Evolutionary conservation across 495 filamentous ascomycete species (phyloP).

Genomic region (Tetracladium setigerum): DNA sequence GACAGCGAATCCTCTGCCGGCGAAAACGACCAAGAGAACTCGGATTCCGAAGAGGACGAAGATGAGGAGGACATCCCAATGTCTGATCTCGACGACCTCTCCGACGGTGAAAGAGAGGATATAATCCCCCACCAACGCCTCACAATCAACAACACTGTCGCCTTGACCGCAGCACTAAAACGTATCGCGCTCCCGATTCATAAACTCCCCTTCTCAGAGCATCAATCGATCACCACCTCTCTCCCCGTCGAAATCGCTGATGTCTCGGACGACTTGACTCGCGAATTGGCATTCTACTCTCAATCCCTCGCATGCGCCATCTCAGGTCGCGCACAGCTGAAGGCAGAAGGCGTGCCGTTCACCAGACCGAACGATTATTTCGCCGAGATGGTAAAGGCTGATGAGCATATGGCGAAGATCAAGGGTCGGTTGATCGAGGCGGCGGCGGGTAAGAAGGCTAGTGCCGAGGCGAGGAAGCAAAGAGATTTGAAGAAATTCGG

Average conservation of each 20-base stretch:
- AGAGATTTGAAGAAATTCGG: constrained; percentile 98
- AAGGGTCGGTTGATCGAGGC: constrained; percentile 90
- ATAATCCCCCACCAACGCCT: constrained; percentile 83
- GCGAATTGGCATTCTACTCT: constrained; percentile 90
- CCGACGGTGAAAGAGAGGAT: constrained; percentile 76
- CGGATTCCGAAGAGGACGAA: constrained; percentile 35
- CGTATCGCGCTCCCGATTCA: constrained; percentile 63
- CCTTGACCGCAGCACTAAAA: constrained; percentile 66
- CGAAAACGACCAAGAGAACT: constrained; percentile 37
- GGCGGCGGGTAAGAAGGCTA: constrained; percentile 85
- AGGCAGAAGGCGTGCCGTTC: constrained; percentile 77
- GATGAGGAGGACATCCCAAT: constrained; percentile 72
- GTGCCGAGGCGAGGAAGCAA: constrained; percentile 82
- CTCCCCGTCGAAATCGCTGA: constrained; percentile 48
- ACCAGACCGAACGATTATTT: constrained; percentile 90
- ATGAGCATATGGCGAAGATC: constrained; percentile 96
- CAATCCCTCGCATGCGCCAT: constrained; percentile 76
- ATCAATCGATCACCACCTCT: constrained; percentile 45
- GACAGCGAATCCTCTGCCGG: constrained; percentile 25
- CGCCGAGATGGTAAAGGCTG: constrained; percentile 96
- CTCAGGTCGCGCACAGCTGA: constrained; percentile 60
- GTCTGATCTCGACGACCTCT: constrained; percentile 71
- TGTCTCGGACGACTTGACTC: constrained; percentile 77
- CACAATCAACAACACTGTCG: constrained; percentile 93
- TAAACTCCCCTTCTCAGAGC: constrained; percentile 44